Evolutionary conservation across 1,139 yeast species (phyloP).

Genomic region (Diutina ranongensis): DNA sequence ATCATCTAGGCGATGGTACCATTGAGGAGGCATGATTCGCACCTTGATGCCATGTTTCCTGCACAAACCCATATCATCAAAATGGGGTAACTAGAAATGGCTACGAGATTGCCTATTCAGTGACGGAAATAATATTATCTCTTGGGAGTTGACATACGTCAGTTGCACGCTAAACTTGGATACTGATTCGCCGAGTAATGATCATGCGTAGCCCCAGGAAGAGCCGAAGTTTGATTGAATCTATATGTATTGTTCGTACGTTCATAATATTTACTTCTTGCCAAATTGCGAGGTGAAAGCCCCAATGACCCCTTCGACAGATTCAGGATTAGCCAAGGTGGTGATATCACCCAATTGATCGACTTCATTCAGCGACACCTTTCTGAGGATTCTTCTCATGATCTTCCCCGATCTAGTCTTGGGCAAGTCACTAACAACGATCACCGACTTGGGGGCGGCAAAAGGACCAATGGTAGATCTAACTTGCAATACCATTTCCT

Average conservation of each 20-base stretch:
- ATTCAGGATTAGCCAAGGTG: slow-evolving; percentile 80
- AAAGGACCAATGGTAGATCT: slow-evolving; percentile 95
- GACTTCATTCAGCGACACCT: slow-evolving; percentile 79
- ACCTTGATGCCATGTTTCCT: not conserved
- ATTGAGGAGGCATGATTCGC: not conserved
- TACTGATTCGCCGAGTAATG: too few species aligned
- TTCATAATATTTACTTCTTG: slow-evolving; percentile 21
- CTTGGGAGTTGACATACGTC: too few species aligned
- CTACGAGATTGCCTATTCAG: too few species aligned
- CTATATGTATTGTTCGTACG: not conserved
- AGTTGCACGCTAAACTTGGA: too few species aligned
- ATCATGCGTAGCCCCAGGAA: too few species aligned
- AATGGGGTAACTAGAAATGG: too few species aligned
- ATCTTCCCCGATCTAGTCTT: slow-evolving; percentile 98
- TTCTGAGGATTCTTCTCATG: slow-evolving; percentile 96
- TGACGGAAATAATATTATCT: too few species aligned
- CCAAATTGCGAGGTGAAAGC: slow-evolving; percentile 39
- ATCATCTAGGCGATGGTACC: not conserved
- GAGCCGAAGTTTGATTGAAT: not conserved
- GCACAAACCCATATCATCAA: not conserved
- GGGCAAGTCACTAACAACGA: slow-evolving; percentile 84
- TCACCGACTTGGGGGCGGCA: slow-evolving; percentile 92
- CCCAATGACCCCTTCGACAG: slow-evolving; percentile 65
- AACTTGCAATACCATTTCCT: slow-evolving; percentile 75
- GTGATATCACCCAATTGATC: slow-evolving; percentile 90